phyloP scores from a whole-genome alignment of 345 rosid genomes.

The Erucastrum elatum region DNA sequence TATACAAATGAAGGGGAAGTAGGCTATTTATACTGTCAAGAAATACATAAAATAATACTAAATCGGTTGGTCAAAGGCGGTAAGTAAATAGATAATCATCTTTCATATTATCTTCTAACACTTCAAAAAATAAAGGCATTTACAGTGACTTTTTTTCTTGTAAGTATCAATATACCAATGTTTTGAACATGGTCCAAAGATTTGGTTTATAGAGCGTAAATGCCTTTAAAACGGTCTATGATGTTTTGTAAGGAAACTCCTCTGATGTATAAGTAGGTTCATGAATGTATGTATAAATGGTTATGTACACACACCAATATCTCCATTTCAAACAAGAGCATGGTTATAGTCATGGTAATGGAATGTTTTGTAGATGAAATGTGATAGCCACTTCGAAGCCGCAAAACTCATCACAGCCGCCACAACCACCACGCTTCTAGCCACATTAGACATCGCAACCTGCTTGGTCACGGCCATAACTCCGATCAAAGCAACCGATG shows the following conservation, averaged over 20 bases:
- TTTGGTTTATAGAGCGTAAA: not conserved
- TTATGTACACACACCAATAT: conserved; percentile 25
- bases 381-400: conserved; percentile 73
- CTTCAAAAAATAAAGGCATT: too few relatives aligned
- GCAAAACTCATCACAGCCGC: conserved; percentile 60
- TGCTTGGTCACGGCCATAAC: conserved; percentile 59
- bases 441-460: conserved; percentile 39
- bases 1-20: too few relatives aligned
- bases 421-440: conserved; percentile 46
- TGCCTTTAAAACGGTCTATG: not conserved
- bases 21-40: too few relatives aligned
- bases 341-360: conserved; percentile 78
- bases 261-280: too few relatives aligned
- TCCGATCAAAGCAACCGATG: conserved; percentile 54
- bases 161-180: too few relatives aligned
- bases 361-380: conserved; percentile 68
- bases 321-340: conserved; percentile 50
- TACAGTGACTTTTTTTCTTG: too few relatives aligned
- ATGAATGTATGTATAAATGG: not conserved
- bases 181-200: not conserved
- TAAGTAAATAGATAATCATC: too few relatives aligned
- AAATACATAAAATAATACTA: too few relatives aligned
- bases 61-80: too few relatives aligned
- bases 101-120: too few relatives aligned
- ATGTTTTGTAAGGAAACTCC: not conserved